phyloP scores from a whole-genome alignment of 2,329 filamentous ascomycete genomes.

The Sporothrix variecibatus region DNA sequence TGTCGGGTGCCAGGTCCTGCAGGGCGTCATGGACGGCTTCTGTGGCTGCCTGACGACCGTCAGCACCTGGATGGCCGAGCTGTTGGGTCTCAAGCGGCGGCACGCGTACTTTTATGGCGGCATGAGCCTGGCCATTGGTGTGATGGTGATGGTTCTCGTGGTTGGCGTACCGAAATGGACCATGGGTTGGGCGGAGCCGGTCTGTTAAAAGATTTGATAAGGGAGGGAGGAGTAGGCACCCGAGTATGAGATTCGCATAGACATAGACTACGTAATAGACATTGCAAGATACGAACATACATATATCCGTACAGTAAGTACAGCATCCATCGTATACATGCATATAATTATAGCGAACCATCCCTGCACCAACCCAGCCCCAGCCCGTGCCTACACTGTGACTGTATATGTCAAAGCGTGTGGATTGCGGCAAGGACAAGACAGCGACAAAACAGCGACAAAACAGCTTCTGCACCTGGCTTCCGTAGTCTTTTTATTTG shows the following conservation, averaged over 20 bases:
- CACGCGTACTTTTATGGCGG: conserved; percentile 68
- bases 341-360: too few species aligned
- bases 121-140: conserved; percentile 59
- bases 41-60: conserved; percentile 68
- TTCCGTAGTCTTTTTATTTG: too few species aligned
- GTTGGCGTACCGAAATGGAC: conserved; percentile 79
- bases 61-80: conserved; percentile 66
- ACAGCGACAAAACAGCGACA: too few species aligned
- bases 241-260: background rate
- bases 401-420: too few species aligned
- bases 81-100: conserved; percentile 51
- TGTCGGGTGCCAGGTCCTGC: conserved; percentile 63
- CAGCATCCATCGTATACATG: too few species aligned
- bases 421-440: too few species aligned
- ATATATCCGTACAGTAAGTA: too few species aligned
- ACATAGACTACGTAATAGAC: background rate
- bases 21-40: conserved; percentile 67
- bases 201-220: background rate
- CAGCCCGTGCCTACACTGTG: too few species aligned
- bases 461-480: too few species aligned
- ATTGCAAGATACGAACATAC: background rate
- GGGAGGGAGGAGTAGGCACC: background rate
- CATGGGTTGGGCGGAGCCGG: conserved; percentile 48
- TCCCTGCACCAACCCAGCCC: too few species aligned
- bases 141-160: conserved; percentile 64